Evolutionary conservation across 1,284 basidiomycete genomes (phyloP).

Genomic region (Meira nashicola): DNA sequence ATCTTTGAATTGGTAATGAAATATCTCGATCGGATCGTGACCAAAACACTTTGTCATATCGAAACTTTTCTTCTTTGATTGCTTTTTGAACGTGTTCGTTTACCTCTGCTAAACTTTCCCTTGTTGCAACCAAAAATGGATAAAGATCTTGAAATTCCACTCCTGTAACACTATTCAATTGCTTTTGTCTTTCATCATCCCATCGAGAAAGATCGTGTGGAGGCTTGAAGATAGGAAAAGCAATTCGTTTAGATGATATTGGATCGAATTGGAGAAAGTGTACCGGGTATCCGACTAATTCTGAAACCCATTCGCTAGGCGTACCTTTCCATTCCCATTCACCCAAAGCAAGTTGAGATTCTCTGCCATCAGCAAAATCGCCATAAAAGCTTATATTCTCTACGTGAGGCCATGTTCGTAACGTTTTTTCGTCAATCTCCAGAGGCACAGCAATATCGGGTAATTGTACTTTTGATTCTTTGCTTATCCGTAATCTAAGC

Average conservation of each 20-base stretch:
- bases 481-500: slow-evolving; percentile 18
- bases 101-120: slow-evolving; percentile 23
- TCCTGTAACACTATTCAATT: slow-evolving; percentile 21
- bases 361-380: slow-evolving; percentile 29
- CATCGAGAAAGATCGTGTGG: slow-evolving; percentile 15
- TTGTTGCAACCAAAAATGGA: slow-evolving; percentile 32
- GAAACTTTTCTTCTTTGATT: slow-evolving; percentile 13
- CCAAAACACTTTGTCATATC: slow-evolving; percentile 14
- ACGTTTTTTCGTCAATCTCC: slow-evolving; percentile 9
- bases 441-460: slow-evolving; percentile 18
- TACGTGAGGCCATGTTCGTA: slow-evolving; percentile 18
- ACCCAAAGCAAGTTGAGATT: slow-evolving; percentile 12
- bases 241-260: slow-evolving; percentile 13
- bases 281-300: slow-evolving; percentile 34
- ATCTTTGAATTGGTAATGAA: slow-evolving; percentile 23
- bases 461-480: not conserved
- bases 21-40: slow-evolving; percentile 2
- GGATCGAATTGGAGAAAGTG: slow-evolving; percentile 35
- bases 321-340: not conserved
- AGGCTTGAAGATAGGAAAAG: slow-evolving; percentile 38
- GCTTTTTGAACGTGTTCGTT: slow-evolving; percentile 22
- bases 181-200: slow-evolving; percentile 1
- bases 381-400: slow-evolving; percentile 31
- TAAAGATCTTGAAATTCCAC: slow-evolving; percentile 44
- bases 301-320: slow-evolving; percentile 32